A percentile compares a stretch with the other conserved stretches of the same genome.
Evolutionary conservation across 306 rosid species (phyloP).

Genomic region (Prunus fruticosa): DNA sequence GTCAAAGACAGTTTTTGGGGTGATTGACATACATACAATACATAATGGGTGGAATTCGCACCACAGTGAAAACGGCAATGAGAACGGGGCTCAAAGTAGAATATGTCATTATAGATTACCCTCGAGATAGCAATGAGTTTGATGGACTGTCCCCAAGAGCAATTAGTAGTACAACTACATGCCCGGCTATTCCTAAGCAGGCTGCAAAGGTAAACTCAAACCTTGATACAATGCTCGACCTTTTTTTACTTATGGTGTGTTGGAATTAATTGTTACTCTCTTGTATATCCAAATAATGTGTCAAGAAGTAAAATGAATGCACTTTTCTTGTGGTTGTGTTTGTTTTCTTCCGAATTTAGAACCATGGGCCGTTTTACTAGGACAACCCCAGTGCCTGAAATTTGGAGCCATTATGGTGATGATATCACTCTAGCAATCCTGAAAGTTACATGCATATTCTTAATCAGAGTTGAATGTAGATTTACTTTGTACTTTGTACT

Average conservation of each 20-base stretch:
- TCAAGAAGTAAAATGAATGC: conserved; percentile 49
- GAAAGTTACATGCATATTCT: neutral
- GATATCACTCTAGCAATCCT: neutral
- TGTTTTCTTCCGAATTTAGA: conserved; percentile 54
- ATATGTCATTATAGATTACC: conserved; percentile 36
- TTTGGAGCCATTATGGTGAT: neutral
- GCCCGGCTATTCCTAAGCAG: conserved; percentile 41
- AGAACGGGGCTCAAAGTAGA: conserved; percentile 35
- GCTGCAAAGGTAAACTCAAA: conserved; percentile 50
- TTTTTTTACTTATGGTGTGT: neutral
- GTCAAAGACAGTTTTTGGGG: conserved; percentile 24
- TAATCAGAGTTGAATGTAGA: neutral
- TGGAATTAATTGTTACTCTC: neutral
- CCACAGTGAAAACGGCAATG: conserved; percentile 29
- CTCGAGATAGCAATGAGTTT: conserved; percentile 34
- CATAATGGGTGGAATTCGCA: conserved; percentile 68
- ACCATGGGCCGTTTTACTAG: neutral
- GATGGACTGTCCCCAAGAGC: conserved; percentile 29
- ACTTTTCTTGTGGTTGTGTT: conserved; percentile 68
- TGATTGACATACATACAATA: neutral
- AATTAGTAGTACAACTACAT: neutral
- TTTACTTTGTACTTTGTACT: neutral
- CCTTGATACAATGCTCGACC: neutral
- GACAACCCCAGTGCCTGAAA: neutral
- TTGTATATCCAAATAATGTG: conserved; percentile 21